Evolutionary conservation across 768 basidiomycete species (phyloP), one percentile per base, ranked within the genome.

Genomic region (Multifurca ochricompacta): DNA sequence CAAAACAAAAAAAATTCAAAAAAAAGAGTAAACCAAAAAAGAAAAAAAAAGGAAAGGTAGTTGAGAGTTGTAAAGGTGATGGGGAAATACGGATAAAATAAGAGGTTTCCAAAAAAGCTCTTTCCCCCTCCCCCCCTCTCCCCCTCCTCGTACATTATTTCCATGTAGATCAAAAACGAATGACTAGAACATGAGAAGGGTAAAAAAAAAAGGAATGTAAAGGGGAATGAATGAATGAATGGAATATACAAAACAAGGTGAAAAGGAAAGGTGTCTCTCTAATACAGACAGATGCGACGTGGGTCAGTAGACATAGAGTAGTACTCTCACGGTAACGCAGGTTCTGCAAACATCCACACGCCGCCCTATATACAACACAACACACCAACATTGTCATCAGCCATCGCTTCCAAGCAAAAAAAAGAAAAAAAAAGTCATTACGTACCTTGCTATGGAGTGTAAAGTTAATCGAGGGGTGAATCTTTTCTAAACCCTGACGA

Each of bases 401-500:
- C 27, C 45, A 7, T 0, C 9, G 1, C 28, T 25, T 6, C 28
- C 9, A 18, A 31, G 7, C 10, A 14, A 19, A 8, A 25, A 18
- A 21, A 19, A n/a, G 14, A 3, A 25, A 21, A 49, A 30, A 5
- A 40, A 53, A 13, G 9, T 2, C n/a, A 6, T 3, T n/a, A 16
- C 57, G 32, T 35, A 56, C 58, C 58, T 59, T 59, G 32, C 58
- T 59, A 40, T 59, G 58, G 18, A 59, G 1, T 13, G 58, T 59
- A 50, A 59, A 56, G 44, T 59, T 59, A 39, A 59, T 59, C 30
- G 59, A 51, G 25, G 59, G 59, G 7, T 34, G 56, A 5, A 60
- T 58, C 56, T 58, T 53, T 44, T 60, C 59, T 14, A 58, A n/a
- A n/a, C 51, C 51, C 39, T 63, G 64, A 10, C 59, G 51, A 13